Evolutionary conservation across 495 filamentous ascomycete genomes (phyloP).

Genomic region (Aspergillus bridgeri): DNA sequence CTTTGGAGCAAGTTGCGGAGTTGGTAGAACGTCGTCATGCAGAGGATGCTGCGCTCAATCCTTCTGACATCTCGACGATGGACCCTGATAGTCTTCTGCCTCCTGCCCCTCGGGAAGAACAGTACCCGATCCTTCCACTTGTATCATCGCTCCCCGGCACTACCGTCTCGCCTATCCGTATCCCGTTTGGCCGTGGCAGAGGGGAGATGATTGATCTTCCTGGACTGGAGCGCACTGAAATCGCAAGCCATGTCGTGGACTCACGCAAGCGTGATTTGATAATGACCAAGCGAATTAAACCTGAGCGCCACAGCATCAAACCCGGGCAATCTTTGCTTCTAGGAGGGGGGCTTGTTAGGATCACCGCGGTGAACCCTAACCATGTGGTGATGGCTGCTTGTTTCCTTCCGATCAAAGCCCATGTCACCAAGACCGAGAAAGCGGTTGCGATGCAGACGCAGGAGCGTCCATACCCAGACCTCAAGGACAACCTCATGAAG

Average conservation of each 20-base stretch:
- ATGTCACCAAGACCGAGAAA: conserved; percentile 76
- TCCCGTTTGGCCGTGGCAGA: conserved; percentile 77
- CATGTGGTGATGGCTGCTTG: conserved; percentile 67
- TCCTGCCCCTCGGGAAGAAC: conserved; percentile 64
- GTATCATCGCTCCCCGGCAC: conserved; percentile 87
- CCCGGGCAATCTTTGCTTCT: conserved; percentile 80
- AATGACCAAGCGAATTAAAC: conserved; percentile 68
- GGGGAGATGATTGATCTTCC: conserved; percentile 96
- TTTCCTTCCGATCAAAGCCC: conserved; percentile 70
- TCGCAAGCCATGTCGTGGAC: conserved; percentile 64
- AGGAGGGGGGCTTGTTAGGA: conserved; percentile 78
- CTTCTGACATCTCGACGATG: conserved; percentile 12
- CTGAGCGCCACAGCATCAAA: conserved; percentile 67
- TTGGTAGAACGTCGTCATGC: conserved; percentile 28
- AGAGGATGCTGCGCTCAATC: conserved; percentile 14
- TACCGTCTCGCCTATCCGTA: conserved; percentile 87
- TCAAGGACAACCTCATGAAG: conserved; percentile 56
- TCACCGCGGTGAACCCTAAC: conserved; percentile 68
- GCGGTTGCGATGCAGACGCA: conserved; percentile 64
- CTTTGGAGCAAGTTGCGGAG: conserved; percentile 37
- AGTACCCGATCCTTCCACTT: conserved; percentile 75
- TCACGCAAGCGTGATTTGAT: conserved; percentile 62
- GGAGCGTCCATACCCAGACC: conserved; percentile 48
- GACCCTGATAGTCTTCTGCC: conserved; percentile 57
- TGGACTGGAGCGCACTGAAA: conserved; percentile 68